Conservation (phyloP, 2,329 filamentous ascomycete genomes). For the Colletotrichum limetticola region DNA sequence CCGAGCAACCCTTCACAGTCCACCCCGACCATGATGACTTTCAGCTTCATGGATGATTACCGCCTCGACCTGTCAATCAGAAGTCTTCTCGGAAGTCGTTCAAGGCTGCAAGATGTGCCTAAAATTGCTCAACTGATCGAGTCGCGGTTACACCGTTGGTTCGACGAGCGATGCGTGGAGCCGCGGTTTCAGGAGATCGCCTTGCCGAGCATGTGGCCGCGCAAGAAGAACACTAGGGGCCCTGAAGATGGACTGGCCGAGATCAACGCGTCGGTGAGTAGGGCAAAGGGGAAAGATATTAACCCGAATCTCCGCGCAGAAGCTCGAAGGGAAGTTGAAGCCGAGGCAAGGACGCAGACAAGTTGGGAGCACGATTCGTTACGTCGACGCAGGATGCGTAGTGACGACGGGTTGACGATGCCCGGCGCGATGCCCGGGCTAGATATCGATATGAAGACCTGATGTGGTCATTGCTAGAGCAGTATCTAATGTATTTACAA, state of each 20-base stretch:
- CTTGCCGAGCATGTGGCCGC: conserved; percentile 83
- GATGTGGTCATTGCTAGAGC: neutral
- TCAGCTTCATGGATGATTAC: conserved; percentile 93
- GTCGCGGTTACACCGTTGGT: conserved; percentile 83
- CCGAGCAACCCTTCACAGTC: conserved; percentile 76
- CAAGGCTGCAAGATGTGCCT: conserved; percentile 83
- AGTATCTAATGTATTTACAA: neutral
- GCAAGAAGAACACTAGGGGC: conserved; percentile 84
- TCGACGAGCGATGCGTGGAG: conserved; percentile 87
- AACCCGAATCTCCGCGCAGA: conserved; percentile 63
- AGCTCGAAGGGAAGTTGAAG: conserved; percentile 56
- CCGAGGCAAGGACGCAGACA: conserved; percentile 52
- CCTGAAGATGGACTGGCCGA: conserved; percentile 69
- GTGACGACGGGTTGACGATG: conserved; percentile 55
- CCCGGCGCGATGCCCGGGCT: conserved; percentile 58
- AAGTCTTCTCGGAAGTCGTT: conserved; percentile 82
- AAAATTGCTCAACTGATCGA: conserved; percentile 90
- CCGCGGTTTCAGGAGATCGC: conserved; percentile 89
- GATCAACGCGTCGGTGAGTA: conserved; percentile 58
- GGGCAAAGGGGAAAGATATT: conserved; percentile 65
- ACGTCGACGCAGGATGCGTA: conserved; percentile 50
- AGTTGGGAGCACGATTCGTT: conserved; percentile 51
- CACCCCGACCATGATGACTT: conserved; percentile 88
- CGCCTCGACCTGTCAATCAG: conserved; percentile 84
- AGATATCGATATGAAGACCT: conserved; percentile 42